A percentile compares a stretch with the other conserved stretches of the same genome.
These are phyloP conservation scores for Pyricularia sp. DNA, from an alignment of 2,329 filamentous ascomycete genomes.

Conservation along the genomic window DNA sequence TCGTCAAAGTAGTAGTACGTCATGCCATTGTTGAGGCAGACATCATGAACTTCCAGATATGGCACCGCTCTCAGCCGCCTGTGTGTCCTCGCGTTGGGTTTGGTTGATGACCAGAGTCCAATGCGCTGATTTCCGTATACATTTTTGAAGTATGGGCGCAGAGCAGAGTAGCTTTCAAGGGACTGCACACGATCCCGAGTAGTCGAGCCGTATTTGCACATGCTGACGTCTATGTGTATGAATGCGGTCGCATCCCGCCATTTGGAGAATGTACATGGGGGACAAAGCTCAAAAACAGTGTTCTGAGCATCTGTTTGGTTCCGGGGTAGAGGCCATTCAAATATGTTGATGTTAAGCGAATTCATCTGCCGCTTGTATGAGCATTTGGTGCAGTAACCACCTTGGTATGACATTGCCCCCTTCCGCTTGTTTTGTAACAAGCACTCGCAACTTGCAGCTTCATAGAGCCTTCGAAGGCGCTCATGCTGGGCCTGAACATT, in stretches of 20 bases:
- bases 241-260: conserved; percentile 42
- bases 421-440: neutral
- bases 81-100: conserved; percentile 26
- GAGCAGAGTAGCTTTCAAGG: neutral
- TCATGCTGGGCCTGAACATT: conserved; percentile 18
- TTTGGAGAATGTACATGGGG: conserved; percentile 27
- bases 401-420: neutral
- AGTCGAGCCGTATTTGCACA: conserved; percentile 8
- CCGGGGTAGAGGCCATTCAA: conserved; percentile 47
- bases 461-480: conserved; percentile 14
- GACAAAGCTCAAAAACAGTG: conserved; percentile 41
- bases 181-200: too few relatives aligned
- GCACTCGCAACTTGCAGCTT: conserved; percentile 6
- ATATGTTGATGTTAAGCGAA: conserved; percentile 30
- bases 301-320: conserved; percentile 24
- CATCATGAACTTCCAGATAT: conserved; percentile 17
- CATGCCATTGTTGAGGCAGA: conserved; percentile 38
- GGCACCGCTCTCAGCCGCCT: conserved; percentile 14
- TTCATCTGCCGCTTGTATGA: conserved; percentile 17
- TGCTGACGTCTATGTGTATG: conserved; percentile 29
- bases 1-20: conserved; percentile 27
- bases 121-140: conserved; percentile 11
- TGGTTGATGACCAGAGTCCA: conserved; percentile 22
- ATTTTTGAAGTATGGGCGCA: neutral
- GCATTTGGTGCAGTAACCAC: conserved; percentile 27